Conservation (phyloP, 139 green algal species). For the Picochlorum sp. region DNA sequence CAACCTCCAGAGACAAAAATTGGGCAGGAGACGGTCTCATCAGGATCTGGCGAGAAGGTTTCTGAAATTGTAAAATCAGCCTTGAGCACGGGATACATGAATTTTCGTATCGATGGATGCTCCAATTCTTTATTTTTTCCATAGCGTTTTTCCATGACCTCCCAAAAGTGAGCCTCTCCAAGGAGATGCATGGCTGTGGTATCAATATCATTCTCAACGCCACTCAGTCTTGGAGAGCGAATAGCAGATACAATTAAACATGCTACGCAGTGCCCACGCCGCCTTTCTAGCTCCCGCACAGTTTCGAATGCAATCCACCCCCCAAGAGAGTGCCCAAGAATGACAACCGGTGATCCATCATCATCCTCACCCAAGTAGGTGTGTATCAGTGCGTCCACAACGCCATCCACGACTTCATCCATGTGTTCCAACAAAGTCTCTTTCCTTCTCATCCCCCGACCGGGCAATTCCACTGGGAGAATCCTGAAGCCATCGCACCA, state of each 20-base stretch:
- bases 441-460: neutral
- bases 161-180: neutral
- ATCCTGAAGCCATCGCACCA: neutral
- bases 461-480: conserved; percentile 11
- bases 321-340: conserved; percentile 9
- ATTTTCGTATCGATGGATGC: neutral
- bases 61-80: conserved; percentile 10
- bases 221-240: neutral
- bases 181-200: conserved; percentile 4
- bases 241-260: conserved; percentile 4
- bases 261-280: neutral
- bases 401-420: neutral
- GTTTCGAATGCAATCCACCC: conserved; percentile 7
- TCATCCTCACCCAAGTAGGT: neutral
- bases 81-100: conserved; percentile 2
- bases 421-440: neutral
- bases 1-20: conserved; percentile 5
- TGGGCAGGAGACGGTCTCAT: conserved; percentile 3
- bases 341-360: neutral
- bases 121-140: conserved; percentile 13
- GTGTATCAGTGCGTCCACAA: neutral
- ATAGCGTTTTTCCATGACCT: conserved; percentile 1
- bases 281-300: neutral
- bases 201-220: conserved; percentile 13
- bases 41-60: neutral